Conservation (phyloP, 805 yeast genomes). For the Isabelozyma rhagii region DNA sequence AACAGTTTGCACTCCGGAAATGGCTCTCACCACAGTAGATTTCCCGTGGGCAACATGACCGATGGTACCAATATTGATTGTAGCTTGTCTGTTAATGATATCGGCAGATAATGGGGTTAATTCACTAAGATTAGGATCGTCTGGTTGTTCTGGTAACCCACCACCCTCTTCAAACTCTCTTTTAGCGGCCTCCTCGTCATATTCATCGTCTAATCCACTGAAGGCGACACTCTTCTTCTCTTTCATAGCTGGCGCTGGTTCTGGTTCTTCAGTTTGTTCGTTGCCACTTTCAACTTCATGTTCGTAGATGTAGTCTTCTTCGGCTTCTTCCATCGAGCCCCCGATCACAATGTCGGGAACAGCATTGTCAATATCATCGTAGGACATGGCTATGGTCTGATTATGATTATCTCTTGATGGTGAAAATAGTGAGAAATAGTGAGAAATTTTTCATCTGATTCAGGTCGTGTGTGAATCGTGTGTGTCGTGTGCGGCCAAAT, state of each 20-base stretch:
- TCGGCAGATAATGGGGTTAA: slow-evolving; percentile 91
- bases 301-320: slow-evolving; percentile 49
- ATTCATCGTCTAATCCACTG: slow-evolving; percentile 65
- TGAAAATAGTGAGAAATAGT: neutral
- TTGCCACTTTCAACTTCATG: slow-evolving; percentile 45
- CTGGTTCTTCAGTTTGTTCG: slow-evolving; percentile 42
- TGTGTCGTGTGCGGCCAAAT: neutral
- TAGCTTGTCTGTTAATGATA: slow-evolving; percentile 97
- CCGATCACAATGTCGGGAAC: slow-evolving; percentile 83
- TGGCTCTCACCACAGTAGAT: slow-evolving; percentile 90
- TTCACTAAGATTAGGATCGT: slow-evolving; percentile 73
- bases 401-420: neutral
- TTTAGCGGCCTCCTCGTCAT: slow-evolving; percentile 70
- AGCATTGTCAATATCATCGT: slow-evolving; percentile 77
- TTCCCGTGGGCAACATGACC: slow-evolving; percentile 97
- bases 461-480: neutral
- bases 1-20: slow-evolving; percentile 98
- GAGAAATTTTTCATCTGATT: slow-evolving; percentile 3
- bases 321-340: slow-evolving; percentile 37
- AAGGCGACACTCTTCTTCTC: slow-evolving; percentile 78
- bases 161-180: slow-evolving; percentile 97
- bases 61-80: slow-evolving; percentile 96
- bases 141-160: slow-evolving; percentile 96
- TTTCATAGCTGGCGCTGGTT: slow-evolving; percentile 32
- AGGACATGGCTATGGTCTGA: slow-evolving; percentile 47